phyloP scores from a whole-genome alignment of 1,284 basidiomycete genomes.

The Cutaneotrichosporon sp. region DNA sequence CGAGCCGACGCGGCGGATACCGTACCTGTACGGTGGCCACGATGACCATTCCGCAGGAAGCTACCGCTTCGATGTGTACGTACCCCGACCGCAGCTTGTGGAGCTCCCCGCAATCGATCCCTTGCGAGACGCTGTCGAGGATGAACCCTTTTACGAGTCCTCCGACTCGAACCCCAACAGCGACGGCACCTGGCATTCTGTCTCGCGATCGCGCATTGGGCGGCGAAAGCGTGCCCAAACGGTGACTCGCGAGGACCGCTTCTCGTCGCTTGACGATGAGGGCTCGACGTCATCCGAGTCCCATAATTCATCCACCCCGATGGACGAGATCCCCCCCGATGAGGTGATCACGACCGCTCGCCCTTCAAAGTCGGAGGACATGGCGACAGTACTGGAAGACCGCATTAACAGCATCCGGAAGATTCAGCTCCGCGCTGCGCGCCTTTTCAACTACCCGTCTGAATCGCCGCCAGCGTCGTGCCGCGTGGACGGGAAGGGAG shows the following conservation, averaged over 20 bases:
- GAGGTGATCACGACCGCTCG: background rate
- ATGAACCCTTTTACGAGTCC: conserved; percentile 11
- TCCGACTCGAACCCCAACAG: conserved; percentile 18
- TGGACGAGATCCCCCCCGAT: background rate
- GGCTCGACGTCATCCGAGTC: background rate
- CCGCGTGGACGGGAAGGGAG: background rate
- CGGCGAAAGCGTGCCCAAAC: conserved; percentile 15
- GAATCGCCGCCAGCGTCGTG: background rate
- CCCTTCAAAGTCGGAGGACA: conserved; percentile 7
- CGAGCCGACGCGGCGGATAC: conserved; percentile 63
- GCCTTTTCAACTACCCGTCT: conserved; percentile 8
- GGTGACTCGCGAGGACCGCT: conserved; percentile 4
- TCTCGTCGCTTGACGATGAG: conserved; percentile 3
- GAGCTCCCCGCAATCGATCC: background rate
- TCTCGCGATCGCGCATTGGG: conserved; percentile 11
- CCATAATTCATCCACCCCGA: background rate
- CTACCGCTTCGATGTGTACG: conserved; percentile 36
- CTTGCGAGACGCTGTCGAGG: conserved; percentile 2
- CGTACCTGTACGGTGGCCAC: conserved; percentile 58
- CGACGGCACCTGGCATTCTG: conserved; percentile 9
- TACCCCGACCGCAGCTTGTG: conserved; percentile 31
- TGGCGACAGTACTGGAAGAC: conserved; percentile 16
- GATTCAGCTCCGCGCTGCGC: conserved; percentile 16
- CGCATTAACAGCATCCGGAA: conserved; percentile 17
- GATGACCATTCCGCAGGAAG: conserved; percentile 24